phyloP scores from a whole-genome alignment of 129 eudicot genomes.

The Erigeron canadensis region DNA sequence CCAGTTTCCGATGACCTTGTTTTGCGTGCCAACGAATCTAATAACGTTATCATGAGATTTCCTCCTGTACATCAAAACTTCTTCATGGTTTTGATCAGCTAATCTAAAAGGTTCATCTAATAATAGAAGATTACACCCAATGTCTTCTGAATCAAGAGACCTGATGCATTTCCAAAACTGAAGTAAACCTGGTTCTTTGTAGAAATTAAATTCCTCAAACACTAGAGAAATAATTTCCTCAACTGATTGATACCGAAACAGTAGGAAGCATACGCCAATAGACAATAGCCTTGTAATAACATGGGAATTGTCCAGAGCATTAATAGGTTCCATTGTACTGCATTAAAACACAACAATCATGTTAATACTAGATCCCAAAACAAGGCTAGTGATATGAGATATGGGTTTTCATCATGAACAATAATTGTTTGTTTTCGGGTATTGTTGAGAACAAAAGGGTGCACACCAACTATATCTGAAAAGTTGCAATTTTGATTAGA shows the following conservation, averaged over 20 bases:
- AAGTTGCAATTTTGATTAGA: no score
- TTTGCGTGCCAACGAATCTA: neutral
- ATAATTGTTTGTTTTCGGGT: no score
- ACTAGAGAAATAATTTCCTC: no score
- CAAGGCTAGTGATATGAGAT: no score
- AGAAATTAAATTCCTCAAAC: neutral
- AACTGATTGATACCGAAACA: neutral
- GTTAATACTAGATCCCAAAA: neutral
- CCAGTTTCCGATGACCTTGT: neutral
- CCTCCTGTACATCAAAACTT: neutral
- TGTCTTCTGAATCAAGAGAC: neutral
- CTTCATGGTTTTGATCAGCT: neutral
- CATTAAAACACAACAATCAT: neutral
- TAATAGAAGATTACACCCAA: neutral
- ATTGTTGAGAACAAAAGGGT: no score
- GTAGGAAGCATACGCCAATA: no score
- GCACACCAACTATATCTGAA: no score
- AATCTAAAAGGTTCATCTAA: no score
- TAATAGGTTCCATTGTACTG: slow-evolving; percentile 13
- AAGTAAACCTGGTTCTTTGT: neutral
- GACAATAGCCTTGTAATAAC: neutral
- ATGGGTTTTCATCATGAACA: no score
- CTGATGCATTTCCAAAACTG: neutral
- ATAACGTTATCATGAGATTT: neutral
- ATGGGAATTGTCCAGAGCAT: neutral